Base-by-base conservation (phyloP, 2,329 filamentous ascomycete species). In the Helminthosporium solani region DNA sequence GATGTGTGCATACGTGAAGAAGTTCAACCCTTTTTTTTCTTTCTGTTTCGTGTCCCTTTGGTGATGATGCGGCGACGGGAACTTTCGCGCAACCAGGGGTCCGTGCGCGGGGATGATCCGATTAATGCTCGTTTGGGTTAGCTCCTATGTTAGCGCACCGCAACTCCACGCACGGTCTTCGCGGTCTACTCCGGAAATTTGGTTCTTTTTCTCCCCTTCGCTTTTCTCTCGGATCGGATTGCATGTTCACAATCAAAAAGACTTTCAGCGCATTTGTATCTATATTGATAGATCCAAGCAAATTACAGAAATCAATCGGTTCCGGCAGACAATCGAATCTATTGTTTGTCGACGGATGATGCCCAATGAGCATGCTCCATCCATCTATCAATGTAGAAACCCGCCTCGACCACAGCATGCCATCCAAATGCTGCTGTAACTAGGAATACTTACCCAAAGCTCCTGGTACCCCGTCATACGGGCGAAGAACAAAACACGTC, bases 391-490 rank as follows among this genome's bases (percentile, higher is more conserved):
- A 11, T 20, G 37, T 56, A 58, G 49, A 52, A 59, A n/a, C n/a
- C 48, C 76, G 78, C 79, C 77, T 66, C 72, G 77, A 74, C 78
- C 71, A 80, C 78, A 78, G 77, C 66, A 58, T 63, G 68, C 55
- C 9, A 25, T 66, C 63, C 56, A 25, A 54, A 59, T 62, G 69
- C 70, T 71, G 70, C 76, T 80, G 79, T 81, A 81, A 82, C 79
- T 82, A 79, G 77, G 72, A 70, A 68, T 70, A 67, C 70, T 73
- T 66, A 79, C 72, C 41, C 79, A 89, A 85, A 85, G 78, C 77
- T 81, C 81, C 90, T 88, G 87, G 90, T 94, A 87, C 78, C 79
- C 80, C 80, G 84, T 87, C 82, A 79, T 71, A 72, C 49, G 81
- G 88, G 90, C 90, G 86, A 78, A 95, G 81, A 95, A 63, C 42